phyloP scores from a whole-genome alignment of 1,284 basidiomycete genomes.

The Earliella scabrosa region DNA sequence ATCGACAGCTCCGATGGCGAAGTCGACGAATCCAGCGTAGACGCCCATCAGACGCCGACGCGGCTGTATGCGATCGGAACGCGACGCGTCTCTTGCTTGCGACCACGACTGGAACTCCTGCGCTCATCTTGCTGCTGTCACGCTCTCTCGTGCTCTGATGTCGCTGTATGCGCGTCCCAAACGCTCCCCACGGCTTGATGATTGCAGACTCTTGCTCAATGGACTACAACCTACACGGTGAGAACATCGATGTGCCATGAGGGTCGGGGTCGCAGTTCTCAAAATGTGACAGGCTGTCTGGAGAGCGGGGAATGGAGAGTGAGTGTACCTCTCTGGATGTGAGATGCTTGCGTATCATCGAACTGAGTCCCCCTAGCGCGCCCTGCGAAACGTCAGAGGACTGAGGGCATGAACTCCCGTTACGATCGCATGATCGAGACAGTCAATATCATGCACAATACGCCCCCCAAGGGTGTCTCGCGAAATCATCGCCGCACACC shows the following conservation, averaged over 20 bases:
- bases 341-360: background rate
- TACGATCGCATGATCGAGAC: slow-evolving; percentile 70
- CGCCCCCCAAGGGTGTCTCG: too few species aligned
- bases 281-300: slow-evolving; percentile 2
- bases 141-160: background rate
- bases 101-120: too few species aligned
- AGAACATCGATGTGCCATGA: background rate
- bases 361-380: background rate
- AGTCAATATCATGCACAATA: slow-evolving; percentile 47
- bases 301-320: background rate
- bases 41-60: background rate
- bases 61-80: too few species aligned
- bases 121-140: background rate
- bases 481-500: slow-evolving; percentile 36
- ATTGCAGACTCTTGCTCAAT: slow-evolving; percentile 14
- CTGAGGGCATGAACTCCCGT: slow-evolving; percentile 56
- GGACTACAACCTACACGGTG: slow-evolving; percentile 16
- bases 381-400: slow-evolving; percentile 48
- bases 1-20: background rate
- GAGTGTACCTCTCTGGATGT: background rate
- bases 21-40: background rate
- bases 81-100: too few species aligned
- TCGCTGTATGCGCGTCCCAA: background rate
- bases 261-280: too few species aligned
- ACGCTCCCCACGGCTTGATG: background rate